Conservation (phyloP, 352 stramenopile genomes). For the Thraustochytrium striatum region DNA sequence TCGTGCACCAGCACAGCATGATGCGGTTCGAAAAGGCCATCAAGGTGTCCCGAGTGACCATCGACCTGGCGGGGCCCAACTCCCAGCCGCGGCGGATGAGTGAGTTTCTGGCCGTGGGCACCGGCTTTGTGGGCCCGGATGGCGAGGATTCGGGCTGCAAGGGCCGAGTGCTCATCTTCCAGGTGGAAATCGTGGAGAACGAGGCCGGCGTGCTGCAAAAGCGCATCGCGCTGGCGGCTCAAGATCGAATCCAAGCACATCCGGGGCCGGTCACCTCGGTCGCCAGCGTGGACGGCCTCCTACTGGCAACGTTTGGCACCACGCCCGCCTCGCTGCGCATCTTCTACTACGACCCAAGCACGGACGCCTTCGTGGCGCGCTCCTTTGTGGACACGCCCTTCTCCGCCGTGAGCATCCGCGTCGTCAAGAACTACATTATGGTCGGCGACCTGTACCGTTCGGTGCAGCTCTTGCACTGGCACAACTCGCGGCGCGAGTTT, state of each 20-base stretch:
- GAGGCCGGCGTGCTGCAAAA: background rate
- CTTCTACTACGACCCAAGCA: conserved; percentile 45
- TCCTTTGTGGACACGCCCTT: conserved; percentile 45
- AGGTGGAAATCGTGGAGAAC: conserved; percentile 51
- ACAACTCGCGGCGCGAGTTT: conserved; percentile 71
- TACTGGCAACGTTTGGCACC: conserved; percentile 32
- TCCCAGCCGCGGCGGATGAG: background rate
- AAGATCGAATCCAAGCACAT: conserved; percentile 44
- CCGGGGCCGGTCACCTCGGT: conserved; percentile 44
- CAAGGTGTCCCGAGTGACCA: conserved; percentile 7
- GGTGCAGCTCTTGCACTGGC: conserved; percentile 76
- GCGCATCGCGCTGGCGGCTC: conserved; percentile 23
- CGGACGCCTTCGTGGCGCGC: conserved; percentile 15
- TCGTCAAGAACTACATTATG: conserved; percentile 67
- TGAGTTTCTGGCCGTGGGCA: conserved; percentile 46
- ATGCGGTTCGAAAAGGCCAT: conserved; percentile 42
- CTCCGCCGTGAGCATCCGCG: conserved; percentile 13
- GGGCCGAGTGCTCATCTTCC: conserved; percentile 72
- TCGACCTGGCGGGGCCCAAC: conserved; percentile 31
- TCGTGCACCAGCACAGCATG: conserved; percentile 29
- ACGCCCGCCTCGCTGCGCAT: conserved; percentile 24
- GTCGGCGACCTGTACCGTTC: conserved; percentile 80
- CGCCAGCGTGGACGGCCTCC: conserved; percentile 17
- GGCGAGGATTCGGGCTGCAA: conserved; percentile 77
- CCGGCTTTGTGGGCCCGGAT: conserved; percentile 68